Percentiles rank a stretch among this genome's conserved stretches.
These are phyloP conservation scores for Stagonosporopsis tanaceti DNA, from an alignment of 2,329 filamentous ascomycete genomes.

Conservation along the genomic window DNA sequence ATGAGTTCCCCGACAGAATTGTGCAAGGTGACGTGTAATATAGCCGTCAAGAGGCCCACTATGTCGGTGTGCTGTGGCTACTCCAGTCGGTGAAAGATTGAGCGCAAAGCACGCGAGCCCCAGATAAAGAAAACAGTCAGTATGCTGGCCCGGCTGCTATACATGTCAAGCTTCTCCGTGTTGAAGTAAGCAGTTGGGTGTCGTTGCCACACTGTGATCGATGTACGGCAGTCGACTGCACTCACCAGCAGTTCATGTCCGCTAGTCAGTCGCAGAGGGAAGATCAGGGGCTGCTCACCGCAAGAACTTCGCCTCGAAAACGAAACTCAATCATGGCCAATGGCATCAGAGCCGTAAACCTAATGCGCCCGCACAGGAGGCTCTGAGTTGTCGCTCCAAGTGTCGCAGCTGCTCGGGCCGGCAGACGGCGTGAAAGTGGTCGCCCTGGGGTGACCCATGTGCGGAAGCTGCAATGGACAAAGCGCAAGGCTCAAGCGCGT, in stretches of 20 bases:
- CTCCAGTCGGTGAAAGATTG: background rate
- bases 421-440: slow-evolving; percentile 29
- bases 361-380: slow-evolving; percentile 22
- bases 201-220: slow-evolving; percentile 12
- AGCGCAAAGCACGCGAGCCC: background rate
- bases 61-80: background rate
- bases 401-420: slow-evolving; percentile 33
- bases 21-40: slow-evolving; percentile 23
- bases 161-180: background rate
- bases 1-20: slow-evolving; percentile 6
- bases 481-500: slow-evolving; percentile 26
- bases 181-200: slow-evolving; percentile 1
- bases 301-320: slow-evolving; percentile 19
- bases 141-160: background rate
- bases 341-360: slow-evolving; percentile 16
- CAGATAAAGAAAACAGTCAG: too few species aligned
- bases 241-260: slow-evolving; percentile 33
- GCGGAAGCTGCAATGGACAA: slow-evolving; percentile 27
- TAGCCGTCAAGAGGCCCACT: slow-evolving; percentile 11
- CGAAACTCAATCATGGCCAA: slow-evolving; percentile 22
- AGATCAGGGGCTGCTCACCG: slow-evolving; percentile 37
- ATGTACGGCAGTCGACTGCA: slow-evolving; percentile 24
- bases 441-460: slow-evolving; percentile 30
- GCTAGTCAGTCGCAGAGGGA: slow-evolving; percentile 15
- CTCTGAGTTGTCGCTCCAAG: slow-evolving; percentile 14